A percentile compares a stretch with the other conserved stretches of the same genome.
phyloP scores from a whole-genome alignment of 306 rosid genomes.

The Glycyrrhiza uralensis region DNA sequence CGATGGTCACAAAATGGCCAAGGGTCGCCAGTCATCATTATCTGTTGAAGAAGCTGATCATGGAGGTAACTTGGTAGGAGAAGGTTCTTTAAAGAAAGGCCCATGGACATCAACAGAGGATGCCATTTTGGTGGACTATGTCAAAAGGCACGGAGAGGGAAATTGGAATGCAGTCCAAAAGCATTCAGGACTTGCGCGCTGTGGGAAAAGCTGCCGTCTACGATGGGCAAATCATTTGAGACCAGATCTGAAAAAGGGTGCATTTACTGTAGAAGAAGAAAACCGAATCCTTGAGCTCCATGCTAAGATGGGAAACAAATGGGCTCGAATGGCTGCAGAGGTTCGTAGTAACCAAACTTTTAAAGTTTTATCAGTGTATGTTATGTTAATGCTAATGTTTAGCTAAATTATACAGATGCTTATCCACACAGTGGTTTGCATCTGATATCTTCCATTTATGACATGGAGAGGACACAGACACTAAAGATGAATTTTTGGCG shows the following conservation, averaged over 20 bases:
- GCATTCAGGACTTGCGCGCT: constrained; percentile 68
- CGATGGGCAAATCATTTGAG: constrained; percentile 87
- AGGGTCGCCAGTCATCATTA: constrained; percentile 32
- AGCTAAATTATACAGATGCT: constrained; percentile 7
- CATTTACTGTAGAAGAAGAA: constrained; percentile 68
- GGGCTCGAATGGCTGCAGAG: constrained; percentile 84
- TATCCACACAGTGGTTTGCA: background rate
- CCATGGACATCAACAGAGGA: constrained; percentile 86
- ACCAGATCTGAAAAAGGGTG: constrained; percentile 77
- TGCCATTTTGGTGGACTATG: constrained; percentile 69
- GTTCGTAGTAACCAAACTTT: constrained; percentile 26
- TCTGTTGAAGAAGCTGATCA: constrained; percentile 35
- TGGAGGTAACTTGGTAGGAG: constrained; percentile 39
- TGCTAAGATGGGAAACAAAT: constrained; percentile 72
- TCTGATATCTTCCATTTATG: background rate
- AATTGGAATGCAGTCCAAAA: constrained; percentile 86
- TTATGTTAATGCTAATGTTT: constrained; percentile 11
- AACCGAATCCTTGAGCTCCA: constrained; percentile 55
- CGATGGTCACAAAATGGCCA: constrained; percentile 34
- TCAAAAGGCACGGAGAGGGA: constrained; percentile 71
- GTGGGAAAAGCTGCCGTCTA: constrained; percentile 89
- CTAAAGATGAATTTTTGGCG: background rate
- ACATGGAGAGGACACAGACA: background rate
- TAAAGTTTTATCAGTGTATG: background rate
- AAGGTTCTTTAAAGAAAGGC: constrained; percentile 66